Percentiles rank a stretch among this genome's conserved stretches.
Evolutionary conservation across 352 stramenopile genomes (phyloP).

Genomic region (Phytophthora vignae): DNA sequence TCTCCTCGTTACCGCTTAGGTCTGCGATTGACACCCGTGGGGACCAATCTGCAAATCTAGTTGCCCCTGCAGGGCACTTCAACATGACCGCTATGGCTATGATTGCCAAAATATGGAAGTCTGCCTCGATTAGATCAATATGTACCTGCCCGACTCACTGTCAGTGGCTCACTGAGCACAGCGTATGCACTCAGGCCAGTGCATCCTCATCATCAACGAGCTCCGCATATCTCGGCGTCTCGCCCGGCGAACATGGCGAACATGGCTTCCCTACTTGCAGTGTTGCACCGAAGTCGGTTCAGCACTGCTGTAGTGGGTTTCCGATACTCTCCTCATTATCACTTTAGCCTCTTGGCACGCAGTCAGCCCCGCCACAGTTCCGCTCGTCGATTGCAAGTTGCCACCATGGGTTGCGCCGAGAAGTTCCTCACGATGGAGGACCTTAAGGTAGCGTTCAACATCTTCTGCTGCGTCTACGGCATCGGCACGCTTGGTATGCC

Average conservation of each 20-base stretch:
- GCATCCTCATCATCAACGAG: conserved; percentile 18
- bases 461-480: conserved; percentile 37
- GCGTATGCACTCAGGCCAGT: too few relatives aligned
- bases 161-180: too few relatives aligned
- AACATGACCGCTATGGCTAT: conserved; percentile 14
- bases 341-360: conserved; percentile 13
- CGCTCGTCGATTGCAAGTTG: not conserved
- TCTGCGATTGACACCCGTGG: not conserved
- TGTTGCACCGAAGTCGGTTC: not conserved
- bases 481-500: conserved; percentile 36
- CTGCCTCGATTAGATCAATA: conserved; percentile 20
- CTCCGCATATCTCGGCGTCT: conserved; percentile 25
- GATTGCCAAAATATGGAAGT: conserved; percentile 4
- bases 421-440: conserved; percentile 27
- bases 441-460: conserved; percentile 33
- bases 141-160: conserved; percentile 17
- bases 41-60: not conserved
- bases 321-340: not conserved
- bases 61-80: conserved; percentile 27
- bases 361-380: conserved; percentile 2
- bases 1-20: not conserved
- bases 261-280: not conserved
- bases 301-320: not conserved
- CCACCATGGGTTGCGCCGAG: conserved; percentile 20
- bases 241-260: not conserved